These are phyloP conservation scores for Collybiopsis luxurians DNA, from an alignment of 768 basidiomycete species.

Conservation along the genomic window DNA sequence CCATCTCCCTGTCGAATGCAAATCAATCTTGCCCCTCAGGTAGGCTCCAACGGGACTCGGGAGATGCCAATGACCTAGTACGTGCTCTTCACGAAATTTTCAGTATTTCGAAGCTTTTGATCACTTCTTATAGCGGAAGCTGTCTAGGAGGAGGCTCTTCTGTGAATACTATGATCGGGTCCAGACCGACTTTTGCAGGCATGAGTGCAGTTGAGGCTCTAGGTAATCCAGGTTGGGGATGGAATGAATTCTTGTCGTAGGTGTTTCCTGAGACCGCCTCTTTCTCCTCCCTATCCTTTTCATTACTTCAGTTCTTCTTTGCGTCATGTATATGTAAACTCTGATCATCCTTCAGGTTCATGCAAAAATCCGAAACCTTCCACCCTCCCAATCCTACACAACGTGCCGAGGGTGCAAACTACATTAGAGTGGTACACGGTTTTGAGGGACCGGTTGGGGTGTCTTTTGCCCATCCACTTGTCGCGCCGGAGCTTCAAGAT, in stretches of 20 bases:
- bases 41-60: slow-evolving; percentile 11
- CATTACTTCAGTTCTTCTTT: background rate
- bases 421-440: slow-evolving; percentile 12
- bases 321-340: background rate
- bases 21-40: slow-evolving; percentile 10
- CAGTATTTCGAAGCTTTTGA: background rate
- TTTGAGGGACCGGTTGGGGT: slow-evolving; percentile 15
- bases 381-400: slow-evolving; percentile 14
- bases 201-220: slow-evolving; percentile 17
- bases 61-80: slow-evolving; percentile 7
- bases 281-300: background rate
- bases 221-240: slow-evolving; percentile 26
- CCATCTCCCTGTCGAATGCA: background rate
- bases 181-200: slow-evolving; percentile 16
- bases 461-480: slow-evolving; percentile 12
- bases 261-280: background rate
- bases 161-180: slow-evolving; percentile 25
- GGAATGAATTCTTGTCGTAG: slow-evolving; percentile 25
- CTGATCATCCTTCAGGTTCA: slow-evolving; percentile 6
- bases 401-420: slow-evolving; percentile 14
- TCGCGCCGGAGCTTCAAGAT: slow-evolving; percentile 11
- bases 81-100: background rate
- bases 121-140: slow-evolving; percentile 8
- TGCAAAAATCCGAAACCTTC: slow-evolving; percentile 19
- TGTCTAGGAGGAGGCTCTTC: slow-evolving; percentile 25